Conservation (phyloP, 257 asterid genomes). For the Solanum microdontum region DNA sequence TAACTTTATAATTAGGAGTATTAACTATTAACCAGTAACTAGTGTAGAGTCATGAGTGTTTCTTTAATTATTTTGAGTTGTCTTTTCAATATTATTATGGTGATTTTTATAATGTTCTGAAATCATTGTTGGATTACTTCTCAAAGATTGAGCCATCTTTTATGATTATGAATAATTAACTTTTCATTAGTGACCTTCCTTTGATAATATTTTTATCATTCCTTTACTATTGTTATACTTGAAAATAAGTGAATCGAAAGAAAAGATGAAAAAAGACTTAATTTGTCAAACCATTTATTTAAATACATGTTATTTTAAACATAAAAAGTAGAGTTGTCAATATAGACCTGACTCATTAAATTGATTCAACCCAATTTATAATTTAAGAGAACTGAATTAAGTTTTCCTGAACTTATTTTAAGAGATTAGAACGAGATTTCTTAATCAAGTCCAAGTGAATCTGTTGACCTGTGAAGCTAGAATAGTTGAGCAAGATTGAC, state of each 20-base stretch:
- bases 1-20: not conserved
- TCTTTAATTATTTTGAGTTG: not conserved
- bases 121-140: not conserved
- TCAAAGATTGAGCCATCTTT: not conserved
- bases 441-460: not conserved
- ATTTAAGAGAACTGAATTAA: too few relatives aligned
- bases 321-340: not conserved
- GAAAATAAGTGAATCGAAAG: not conserved
- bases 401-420: too few relatives aligned
- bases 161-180: not conserved
- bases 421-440: too few relatives aligned
- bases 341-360: rapidly evolving
- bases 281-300: not conserved
- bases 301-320: not conserved
- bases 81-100: not conserved
- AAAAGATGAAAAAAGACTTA: not conserved
- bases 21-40: not conserved
- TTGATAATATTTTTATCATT: not conserved
- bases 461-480: not conserved
- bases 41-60: not conserved
- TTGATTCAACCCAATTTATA: too few relatives aligned
- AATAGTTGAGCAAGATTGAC: too few relatives aligned
- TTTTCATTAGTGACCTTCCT: not conserved
- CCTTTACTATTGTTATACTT: not conserved
- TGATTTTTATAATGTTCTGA: not conserved